Conservation (phyloP, 257 asterid species). For the Nicotiana obtusifolia region DNA sequence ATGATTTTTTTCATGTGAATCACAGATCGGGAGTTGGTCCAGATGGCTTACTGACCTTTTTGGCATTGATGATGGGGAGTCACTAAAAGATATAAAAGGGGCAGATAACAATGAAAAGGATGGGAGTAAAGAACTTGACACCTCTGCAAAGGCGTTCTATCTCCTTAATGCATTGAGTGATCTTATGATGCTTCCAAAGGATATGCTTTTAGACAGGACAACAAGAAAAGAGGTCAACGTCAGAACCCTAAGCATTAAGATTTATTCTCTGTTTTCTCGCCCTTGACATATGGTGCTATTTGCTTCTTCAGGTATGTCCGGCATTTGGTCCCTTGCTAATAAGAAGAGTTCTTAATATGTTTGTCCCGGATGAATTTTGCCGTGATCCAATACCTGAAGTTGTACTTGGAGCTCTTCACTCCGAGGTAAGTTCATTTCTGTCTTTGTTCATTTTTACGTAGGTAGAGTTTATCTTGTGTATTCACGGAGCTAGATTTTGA, state of each 20-base stretch:
- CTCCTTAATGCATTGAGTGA: constrained; percentile 82
- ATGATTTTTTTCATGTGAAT: background rate
- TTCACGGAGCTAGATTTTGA: background rate
- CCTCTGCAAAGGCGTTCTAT: constrained; percentile 49
- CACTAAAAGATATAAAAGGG: constrained; percentile 17
- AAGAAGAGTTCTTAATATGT: constrained; percentile 56
- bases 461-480: background rate
- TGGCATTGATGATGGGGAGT: constrained; percentile 18
- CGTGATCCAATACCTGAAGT: constrained; percentile 62
- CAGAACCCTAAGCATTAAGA: constrained; percentile 8
- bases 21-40: constrained; percentile 19
- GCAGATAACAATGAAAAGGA: constrained; percentile 29
- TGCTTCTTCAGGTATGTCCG: constrained; percentile 57
- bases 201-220: constrained; percentile 56
- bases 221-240: constrained; percentile 62
- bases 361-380: constrained; percentile 77
- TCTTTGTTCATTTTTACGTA: background rate
- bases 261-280: background rate
- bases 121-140: constrained; percentile 26
- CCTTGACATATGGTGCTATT: background rate
- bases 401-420: constrained; percentile 59
- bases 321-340: constrained; percentile 54
- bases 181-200: constrained; percentile 97
- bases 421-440: constrained; percentile 43
- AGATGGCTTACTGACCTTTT: constrained; percentile 20